phyloP scores from a whole-genome alignment of 305 asterid genomes.

The Solanum hybrid region DNA sequence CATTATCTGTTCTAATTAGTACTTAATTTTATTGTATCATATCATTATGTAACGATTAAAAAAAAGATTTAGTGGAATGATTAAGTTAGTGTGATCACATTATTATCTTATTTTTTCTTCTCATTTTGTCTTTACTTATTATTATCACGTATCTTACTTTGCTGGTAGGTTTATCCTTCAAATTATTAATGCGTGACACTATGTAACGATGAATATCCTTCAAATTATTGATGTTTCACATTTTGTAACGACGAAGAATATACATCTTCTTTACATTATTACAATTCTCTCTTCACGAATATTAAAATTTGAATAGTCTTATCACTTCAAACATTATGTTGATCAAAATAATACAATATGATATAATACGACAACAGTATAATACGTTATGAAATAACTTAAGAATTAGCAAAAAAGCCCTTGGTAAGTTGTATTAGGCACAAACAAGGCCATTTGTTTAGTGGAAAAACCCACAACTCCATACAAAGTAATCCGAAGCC shows the following conservation, averaged over 20 bases:
- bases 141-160: background rate
- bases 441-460: background rate
- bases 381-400: background rate
- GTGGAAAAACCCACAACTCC: background rate
- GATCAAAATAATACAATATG: no score
- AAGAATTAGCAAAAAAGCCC: background rate
- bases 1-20: no score
- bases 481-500: background rate
- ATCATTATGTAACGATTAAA: background rate
- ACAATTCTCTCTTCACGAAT: background rate
- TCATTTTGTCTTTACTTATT: background rate
- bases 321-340: background rate
- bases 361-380: no score
- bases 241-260: no score
- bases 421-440: background rate
- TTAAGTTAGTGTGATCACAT: background rate
- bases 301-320: background rate
- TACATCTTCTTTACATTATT: background rate
- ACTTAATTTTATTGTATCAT: no score
- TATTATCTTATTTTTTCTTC: background rate
- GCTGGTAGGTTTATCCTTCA: no score
- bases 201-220: rapidly evolving
- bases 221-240: no score
- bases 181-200: no score
- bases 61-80: background rate